A percentile compares a stretch with the other conserved stretches of the same genome.
Evolutionary conservation across 495 filamentous ascomycete species (phyloP).

Genomic region (Eremomyces bilateralis): DNA sequence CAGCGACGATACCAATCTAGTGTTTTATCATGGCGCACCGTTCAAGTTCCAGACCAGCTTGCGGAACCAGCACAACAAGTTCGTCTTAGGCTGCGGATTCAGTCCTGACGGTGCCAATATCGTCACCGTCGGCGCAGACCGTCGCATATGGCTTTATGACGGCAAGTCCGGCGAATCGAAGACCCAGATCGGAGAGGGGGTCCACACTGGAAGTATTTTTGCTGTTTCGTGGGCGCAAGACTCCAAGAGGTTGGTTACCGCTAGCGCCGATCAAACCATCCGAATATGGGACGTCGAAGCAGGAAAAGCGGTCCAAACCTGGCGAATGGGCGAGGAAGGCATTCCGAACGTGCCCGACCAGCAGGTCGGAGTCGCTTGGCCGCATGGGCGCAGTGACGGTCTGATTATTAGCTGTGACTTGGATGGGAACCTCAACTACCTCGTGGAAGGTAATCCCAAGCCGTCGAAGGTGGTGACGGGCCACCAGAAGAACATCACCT

Average conservation of each 20-base stretch:
- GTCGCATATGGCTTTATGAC: conserved; percentile 80
- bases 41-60: conserved; percentile 76
- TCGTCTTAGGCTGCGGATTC: conserved; percentile 73
- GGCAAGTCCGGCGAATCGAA: conserved; percentile 79
- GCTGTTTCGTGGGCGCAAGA: conserved; percentile 76
- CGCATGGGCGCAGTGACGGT: conserved; percentile 58
- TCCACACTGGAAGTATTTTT: conserved; percentile 83
- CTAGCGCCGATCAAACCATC: conserved; percentile 83
- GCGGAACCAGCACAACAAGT: conserved; percentile 63
- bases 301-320: conserved; percentile 52
- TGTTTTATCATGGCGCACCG: conserved; percentile 82
- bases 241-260: conserved; percentile 73
- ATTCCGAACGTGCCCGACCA: conserved; percentile 55
- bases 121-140: conserved; percentile 76
- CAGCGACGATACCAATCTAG: conserved; percentile 68
- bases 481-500: conserved; percentile 86
- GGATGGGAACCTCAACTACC: conserved; percentile 76
- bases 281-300: conserved; percentile 69
- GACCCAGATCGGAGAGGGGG: conserved; percentile 54
- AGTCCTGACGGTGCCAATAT: conserved; percentile 70
- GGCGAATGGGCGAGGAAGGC: conserved; percentile 72
- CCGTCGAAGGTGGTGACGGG: conserved; percentile 58
- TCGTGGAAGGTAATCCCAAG: conserved; percentile 42
- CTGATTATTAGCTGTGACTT: conserved; percentile 77
- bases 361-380: conserved; percentile 90